Base-by-base conservation (phyloP, 75 land plant species). In the Adiantum capillusveneris region DNA sequence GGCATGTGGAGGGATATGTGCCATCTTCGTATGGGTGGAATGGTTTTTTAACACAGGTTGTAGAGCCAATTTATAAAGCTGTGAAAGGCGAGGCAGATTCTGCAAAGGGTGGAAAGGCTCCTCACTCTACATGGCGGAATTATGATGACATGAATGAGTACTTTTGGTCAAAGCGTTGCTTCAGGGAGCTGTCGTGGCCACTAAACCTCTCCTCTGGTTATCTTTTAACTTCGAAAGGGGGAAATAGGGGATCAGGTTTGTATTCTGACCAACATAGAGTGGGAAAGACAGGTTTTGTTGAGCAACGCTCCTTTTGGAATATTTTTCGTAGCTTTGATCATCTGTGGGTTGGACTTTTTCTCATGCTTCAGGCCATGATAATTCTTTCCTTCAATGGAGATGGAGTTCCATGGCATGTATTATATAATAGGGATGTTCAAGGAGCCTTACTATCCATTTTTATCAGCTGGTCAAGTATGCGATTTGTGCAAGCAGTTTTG, bases 211-310 rank as follows among this genome's bases (percentile, higher is more conserved):
- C 62, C 30, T 68, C 70, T 24, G 78, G 66, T 49, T 88, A 78
- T 60, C 74, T 88, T 50, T n/a, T n/a, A n/a, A n/a, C n/a, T n/a
- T n/a, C n/a, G n/a, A n/a, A n/a, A n/a, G n/a, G n/a, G n/a, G n/a
- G n/a, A n/a, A n/a, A n/a, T n/a, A n/a, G n/a, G n/a, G n/a, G n/a
- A n/a, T n/a, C n/a, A n/a, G n/a, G n/a, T n/a, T n/a, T n/a, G n/a
- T n/a, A n/a, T n/a, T n/a, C n/a, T n/a, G n/a, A n/a, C n/a, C n/a
- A n/a, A n/a, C n/a, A n/a, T 14, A 66, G 68, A 53, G 81, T 86
- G 9, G 84, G 95, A 41, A 90, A 90, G 67, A 85, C 89, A 12
- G 89, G 92, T 7, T 90, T 90, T 57, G 96, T 90, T 6, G 96
- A 90, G 72, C 87, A 83, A 64, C 70, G 96, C 36, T 83, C 96